These are phyloP conservation scores for Fomes fomentarius DNA, from an alignment of 1,284 basidiomycete species.

Conservation along the genomic window DNA sequence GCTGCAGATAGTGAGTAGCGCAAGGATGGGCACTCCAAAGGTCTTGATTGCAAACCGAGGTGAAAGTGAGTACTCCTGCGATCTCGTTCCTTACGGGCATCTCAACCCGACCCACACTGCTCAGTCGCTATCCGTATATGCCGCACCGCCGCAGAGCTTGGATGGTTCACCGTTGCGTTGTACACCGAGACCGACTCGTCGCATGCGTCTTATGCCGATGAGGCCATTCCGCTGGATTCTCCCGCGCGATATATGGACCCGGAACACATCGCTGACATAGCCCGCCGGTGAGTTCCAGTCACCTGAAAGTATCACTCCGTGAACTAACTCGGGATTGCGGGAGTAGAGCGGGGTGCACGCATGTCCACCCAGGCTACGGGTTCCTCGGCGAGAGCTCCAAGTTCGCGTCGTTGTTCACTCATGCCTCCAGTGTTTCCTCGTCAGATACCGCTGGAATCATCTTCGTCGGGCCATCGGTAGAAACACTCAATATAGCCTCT, in stretches of 20 bases:
- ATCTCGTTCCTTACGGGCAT: too few species aligned
- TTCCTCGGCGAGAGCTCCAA: constrained; percentile 53
- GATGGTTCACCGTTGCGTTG: constrained; percentile 19
- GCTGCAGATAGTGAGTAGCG: not conserved
- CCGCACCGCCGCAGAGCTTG: constrained; percentile 17
- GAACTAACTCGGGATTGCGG: not conserved
- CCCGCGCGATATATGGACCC: constrained; percentile 17
- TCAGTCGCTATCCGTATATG: constrained; percentile 21
- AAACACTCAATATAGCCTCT: constrained; percentile 48
- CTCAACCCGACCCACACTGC: not conserved
- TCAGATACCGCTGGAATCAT: constrained; percentile 33
- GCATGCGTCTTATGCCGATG: constrained; percentile 17
- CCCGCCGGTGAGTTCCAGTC: constrained; percentile 7
- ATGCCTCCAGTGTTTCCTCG: not conserved
- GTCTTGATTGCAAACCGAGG: constrained; percentile 21
- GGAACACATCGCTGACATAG: constrained; percentile 11
- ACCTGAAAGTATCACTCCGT: not conserved
- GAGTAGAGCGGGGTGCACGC: constrained; percentile 33
- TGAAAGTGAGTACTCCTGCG: constrained; percentile 15
- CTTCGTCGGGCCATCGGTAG: constrained; percentile 52
- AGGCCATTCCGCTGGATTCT: constrained; percentile 16
- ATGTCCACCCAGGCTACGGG: constrained; percentile 49
- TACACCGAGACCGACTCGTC: constrained; percentile 17
- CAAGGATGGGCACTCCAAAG: not conserved
- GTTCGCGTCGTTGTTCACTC: constrained; percentile 44